phyloP scores from a whole-genome alignment of 495 filamentous ascomycete genomes.

The Penicillium bovifimosum region DNA sequence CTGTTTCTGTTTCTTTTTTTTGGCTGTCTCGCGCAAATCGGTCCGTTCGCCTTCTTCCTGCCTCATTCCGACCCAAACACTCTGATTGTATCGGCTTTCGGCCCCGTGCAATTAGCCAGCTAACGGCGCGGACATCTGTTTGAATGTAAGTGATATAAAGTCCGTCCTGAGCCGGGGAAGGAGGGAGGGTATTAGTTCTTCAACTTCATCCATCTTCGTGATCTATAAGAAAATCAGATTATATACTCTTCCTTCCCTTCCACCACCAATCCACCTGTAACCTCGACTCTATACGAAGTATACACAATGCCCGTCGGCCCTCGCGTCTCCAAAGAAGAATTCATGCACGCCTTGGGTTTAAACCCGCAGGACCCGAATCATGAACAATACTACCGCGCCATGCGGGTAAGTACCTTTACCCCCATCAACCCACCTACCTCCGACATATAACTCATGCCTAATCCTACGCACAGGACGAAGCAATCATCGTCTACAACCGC shows the following conservation, averaged over 20 bases:
- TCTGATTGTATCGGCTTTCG: conserved; percentile 19
- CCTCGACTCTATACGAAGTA: neutral
- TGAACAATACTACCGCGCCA: conserved; percentile 41
- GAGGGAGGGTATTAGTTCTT: too few relatives aligned
- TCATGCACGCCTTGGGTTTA: conserved; percentile 39
- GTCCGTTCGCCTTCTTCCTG: conserved; percentile 26
- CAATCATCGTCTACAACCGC: conserved; percentile 40
- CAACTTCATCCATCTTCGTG: neutral
- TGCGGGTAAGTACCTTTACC: conserved; percentile 34
- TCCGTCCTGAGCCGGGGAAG: neutral
- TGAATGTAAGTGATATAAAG: conserved; percentile 9
- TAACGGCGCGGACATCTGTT: conserved; percentile 8
- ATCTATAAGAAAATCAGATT: too few relatives aligned
- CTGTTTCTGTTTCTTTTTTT: neutral
- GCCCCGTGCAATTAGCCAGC: conserved; percentile 1
- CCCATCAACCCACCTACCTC: neutral
- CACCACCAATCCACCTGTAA: neutral
- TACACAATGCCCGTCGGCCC: conserved; percentile 34
- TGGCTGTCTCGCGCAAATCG: neutral
- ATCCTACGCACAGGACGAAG: too few relatives aligned
- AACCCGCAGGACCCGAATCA: conserved; percentile 36
- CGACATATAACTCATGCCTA: too few relatives aligned
- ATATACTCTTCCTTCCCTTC: too few relatives aligned
- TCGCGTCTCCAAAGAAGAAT: conserved; percentile 44
- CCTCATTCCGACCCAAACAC: conserved; percentile 9